phyloP scores from a whole-genome alignment of 192 early-diverging fungal genomes.

The Obelidium mucronatum region DNA sequence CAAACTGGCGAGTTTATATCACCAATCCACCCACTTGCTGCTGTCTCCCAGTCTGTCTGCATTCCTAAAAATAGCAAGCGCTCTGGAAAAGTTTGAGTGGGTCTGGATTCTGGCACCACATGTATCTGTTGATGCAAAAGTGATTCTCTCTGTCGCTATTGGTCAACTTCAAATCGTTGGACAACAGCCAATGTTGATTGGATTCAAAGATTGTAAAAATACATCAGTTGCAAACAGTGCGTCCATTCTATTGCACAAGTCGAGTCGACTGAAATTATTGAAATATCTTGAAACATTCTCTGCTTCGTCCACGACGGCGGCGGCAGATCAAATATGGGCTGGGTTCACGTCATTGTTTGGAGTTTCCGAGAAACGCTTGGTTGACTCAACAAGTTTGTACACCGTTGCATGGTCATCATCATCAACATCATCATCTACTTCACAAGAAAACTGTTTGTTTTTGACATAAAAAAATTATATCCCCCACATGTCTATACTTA shows the following conservation, averaged over 20 bases:
- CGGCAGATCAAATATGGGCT: background rate
- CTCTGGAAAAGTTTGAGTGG: constrained; percentile 9
- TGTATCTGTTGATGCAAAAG: background rate
- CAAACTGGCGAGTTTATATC: background rate
- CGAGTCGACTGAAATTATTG: background rate
- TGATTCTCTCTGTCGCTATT: background rate
- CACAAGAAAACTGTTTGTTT: no score
- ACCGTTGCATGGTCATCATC: no score
- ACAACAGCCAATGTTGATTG: background rate
- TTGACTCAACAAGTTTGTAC: background rate
- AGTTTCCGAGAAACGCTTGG: background rate
- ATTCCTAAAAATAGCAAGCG: background rate
- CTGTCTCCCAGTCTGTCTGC: no score
- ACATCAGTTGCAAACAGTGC: background rate
- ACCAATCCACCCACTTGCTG: background rate
- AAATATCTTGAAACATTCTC: background rate
- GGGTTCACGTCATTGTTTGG: background rate
- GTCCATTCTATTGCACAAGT: background rate
- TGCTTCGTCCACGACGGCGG: background rate
- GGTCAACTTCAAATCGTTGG: background rate
- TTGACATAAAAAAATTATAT: no score
- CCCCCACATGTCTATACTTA: no score
- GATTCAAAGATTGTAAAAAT: background rate
- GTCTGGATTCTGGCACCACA: constrained; percentile 4
- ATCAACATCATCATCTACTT: no score